phyloP scores from a whole-genome alignment of 73 alveolate genomes.

The Stentor coeruleus region DNA sequence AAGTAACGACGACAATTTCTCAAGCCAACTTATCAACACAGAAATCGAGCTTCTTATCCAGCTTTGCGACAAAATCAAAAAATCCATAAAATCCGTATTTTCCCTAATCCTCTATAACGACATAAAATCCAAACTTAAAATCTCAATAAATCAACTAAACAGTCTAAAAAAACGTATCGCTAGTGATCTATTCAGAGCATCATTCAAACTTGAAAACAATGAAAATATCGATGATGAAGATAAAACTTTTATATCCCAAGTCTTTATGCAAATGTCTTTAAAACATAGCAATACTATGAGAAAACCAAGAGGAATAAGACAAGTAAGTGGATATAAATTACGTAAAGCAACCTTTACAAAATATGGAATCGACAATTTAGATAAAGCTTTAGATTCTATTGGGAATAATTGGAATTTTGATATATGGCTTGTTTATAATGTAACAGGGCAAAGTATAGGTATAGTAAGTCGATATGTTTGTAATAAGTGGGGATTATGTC shows the following conservation, averaged over 20 bases:
- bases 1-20: not conserved
- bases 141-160: not conserved
- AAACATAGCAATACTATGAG: not conserved
- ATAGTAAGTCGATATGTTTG: not conserved
- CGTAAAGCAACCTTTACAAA: not conserved
- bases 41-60: conserved; percentile 13
- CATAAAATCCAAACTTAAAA: not conserved
- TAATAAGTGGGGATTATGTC: conserved; percentile 10
- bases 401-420: conserved; percentile 34
- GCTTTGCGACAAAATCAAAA: conserved; percentile 2
- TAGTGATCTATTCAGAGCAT: not conserved
- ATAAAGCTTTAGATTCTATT: not conserved
- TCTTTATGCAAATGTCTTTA: not conserved
- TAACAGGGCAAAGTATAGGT: conserved; percentile 5
- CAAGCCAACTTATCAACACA: not conserved
- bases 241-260: not conserved
- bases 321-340: too few relatives aligned
- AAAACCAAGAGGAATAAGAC: too few relatives aligned
- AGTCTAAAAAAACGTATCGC: conserved; percentile 14
- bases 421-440: not conserved
- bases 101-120: conserved; percentile 17
- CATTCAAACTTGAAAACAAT: not conserved
- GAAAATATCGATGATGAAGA: not conserved
- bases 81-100: not conserved
- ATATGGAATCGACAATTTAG: not conserved